These are phyloP conservation scores for Nannochloropsis salina DNA, from an alignment of 108 stramenopile genomes.

Conservation along the genomic window DNA sequence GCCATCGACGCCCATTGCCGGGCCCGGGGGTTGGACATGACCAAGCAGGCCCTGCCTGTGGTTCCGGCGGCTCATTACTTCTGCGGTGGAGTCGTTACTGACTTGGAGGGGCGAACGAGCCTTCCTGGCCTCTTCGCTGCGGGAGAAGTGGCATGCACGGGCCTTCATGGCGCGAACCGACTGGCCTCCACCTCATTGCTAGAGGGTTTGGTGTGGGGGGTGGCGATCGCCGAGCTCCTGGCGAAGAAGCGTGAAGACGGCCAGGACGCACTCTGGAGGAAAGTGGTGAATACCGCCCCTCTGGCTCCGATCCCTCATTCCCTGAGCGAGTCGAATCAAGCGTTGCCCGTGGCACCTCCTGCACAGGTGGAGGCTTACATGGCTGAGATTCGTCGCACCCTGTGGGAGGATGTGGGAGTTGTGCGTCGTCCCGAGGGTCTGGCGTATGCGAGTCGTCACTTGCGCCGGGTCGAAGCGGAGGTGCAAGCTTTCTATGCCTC, in stretches of 20 bases:
- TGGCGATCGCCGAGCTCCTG: constrained; percentile 71
- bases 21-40: constrained; percentile 64
- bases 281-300: constrained; percentile 32
- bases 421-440: constrained; percentile 70
- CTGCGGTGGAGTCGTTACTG: constrained; percentile 79
- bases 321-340: not conserved
- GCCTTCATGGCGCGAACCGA: constrained; percentile 87
- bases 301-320: constrained; percentile 19
- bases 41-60: constrained; percentile 67
- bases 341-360: not conserved
- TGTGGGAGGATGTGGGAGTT: constrained; percentile 90
- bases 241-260: constrained; percentile 36
- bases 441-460: constrained; percentile 46
- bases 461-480: constrained; percentile 2
- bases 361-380: constrained; percentile 42
- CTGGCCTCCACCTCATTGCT: constrained; percentile 84
- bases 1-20: constrained; percentile 55
- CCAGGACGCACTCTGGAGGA: constrained; percentile 37
- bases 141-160: constrained; percentile 85
- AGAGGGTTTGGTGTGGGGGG: constrained; percentile 87
- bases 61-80: constrained; percentile 88
- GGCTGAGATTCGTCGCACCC: constrained; percentile 59
- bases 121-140: constrained; percentile 68
- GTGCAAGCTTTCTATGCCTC: constrained; percentile 24
- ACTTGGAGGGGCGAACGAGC: constrained; percentile 65